A percentile compares a stretch with the other conserved stretches of the same genome.
These are phyloP conservation scores for Leccinellum albellum DNA, from an alignment of 768 basidiomycete genomes.

Conservation along the genomic window DNA sequence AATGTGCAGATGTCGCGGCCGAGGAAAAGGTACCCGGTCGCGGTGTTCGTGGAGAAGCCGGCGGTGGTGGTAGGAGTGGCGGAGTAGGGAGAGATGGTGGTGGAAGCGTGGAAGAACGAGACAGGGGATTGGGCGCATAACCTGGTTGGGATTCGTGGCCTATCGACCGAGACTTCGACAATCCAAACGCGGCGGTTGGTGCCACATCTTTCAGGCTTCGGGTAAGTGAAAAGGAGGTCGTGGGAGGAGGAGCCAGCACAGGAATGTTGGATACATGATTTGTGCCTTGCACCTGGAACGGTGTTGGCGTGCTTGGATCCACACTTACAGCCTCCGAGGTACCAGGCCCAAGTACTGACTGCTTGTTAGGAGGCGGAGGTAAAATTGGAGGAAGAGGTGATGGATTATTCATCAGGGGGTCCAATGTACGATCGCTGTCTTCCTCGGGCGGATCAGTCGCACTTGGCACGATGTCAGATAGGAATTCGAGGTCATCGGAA, in stretches of 20 bases:
- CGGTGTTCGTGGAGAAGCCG: slow-evolving; percentile 32
- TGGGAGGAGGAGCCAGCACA: slow-evolving; percentile 24
- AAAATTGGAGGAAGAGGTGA: slow-evolving; percentile 40
- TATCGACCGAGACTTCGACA: slow-evolving; percentile 3
- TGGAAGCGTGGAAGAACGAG: slow-evolving; percentile 20
- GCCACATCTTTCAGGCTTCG: slow-evolving; percentile 10
- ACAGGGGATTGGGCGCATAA: slow-evolving; percentile 14
- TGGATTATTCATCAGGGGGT: slow-evolving; percentile 41
- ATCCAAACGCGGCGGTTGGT: slow-evolving; percentile 1
- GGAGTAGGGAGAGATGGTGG: slow-evolving; percentile 24
- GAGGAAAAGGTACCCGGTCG: slow-evolving; percentile 15
- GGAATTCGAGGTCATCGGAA: slow-evolving; percentile 76
- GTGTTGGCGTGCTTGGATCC: not conserved
- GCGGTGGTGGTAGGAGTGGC: slow-evolving; percentile 31
- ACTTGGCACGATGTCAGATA: slow-evolving; percentile 64
- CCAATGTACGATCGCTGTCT: slow-evolving; percentile 32
- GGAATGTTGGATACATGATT: slow-evolving; percentile 10
- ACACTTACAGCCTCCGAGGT: not conserved
- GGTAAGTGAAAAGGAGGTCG: slow-evolving; percentile 15
- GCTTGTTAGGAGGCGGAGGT: slow-evolving; percentile 36
- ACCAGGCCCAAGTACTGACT: slow-evolving; percentile 8
- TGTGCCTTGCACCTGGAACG: not conserved
- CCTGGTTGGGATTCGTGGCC: slow-evolving; percentile 18
- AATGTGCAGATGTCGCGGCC: slow-evolving; percentile 3
- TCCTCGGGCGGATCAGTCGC: slow-evolving; percentile 40